phyloP scores from a whole-genome alignment of 805 yeast genomes.

The Candida anglica region DNA sequence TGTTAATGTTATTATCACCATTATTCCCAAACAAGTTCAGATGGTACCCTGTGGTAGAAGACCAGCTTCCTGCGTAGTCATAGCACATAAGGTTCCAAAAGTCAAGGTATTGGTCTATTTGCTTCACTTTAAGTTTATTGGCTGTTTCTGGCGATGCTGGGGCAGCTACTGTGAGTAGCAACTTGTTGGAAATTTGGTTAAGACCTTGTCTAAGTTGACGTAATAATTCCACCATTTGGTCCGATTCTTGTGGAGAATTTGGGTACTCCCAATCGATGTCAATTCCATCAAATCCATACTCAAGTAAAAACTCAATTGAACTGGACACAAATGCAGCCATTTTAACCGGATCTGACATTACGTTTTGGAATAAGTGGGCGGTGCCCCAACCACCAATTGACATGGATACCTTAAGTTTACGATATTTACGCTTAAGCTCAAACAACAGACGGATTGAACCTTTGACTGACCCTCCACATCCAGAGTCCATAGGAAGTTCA shows the following conservation, averaged over 20 bases:
- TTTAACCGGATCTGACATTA: conserved; percentile 16
- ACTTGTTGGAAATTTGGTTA: conserved; percentile 20
- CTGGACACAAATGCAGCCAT: conserved; percentile 47
- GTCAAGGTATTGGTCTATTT: conserved; percentile 56
- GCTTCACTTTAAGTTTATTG: conserved; percentile 37
- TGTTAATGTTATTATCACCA: conserved; percentile 41
- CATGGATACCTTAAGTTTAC: conserved; percentile 53
- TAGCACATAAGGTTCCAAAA: conserved; percentile 91
- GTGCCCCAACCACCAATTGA: conserved; percentile 84
- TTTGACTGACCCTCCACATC: conserved; percentile 10
- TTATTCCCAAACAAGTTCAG: conserved; percentile 54
- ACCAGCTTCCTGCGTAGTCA: conserved; percentile 83
- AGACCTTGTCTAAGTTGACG: conserved; percentile 35
- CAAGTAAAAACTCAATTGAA: conserved; percentile 41
- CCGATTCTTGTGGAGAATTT: conserved; percentile 39
- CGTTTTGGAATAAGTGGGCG: conserved; percentile 33
- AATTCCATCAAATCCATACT: conserved; percentile 78
- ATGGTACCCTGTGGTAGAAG: conserved; percentile 56
- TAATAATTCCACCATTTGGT: conserved; percentile 41
- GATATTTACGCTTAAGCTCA: conserved; percentile 37
- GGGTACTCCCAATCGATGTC: conserved; percentile 98
- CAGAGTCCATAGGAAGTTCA: conserved; percentile 31
- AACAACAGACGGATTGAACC: conserved; percentile 53
- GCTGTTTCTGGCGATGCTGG: conserved; percentile 60
- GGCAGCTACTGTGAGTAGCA: conserved; percentile 66